A percentile compares a stretch with the other conserved stretches of the same genome.
phyloP scores from a whole-genome alignment of 1,284 basidiomycete species.

The Gymnopus androsaceus region DNA sequence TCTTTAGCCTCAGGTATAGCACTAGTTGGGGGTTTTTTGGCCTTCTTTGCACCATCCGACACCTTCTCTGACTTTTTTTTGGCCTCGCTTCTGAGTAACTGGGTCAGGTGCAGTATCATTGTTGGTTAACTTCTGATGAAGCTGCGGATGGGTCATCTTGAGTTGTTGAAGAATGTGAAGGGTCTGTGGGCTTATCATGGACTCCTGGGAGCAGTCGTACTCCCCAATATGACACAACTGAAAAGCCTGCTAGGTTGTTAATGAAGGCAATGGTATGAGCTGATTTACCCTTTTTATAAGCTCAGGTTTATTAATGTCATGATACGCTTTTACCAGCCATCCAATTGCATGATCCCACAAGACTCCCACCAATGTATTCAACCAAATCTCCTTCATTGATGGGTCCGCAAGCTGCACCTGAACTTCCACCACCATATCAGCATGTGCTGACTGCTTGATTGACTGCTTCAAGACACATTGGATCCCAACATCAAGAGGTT shows the following conservation, averaged over 20 bases:
- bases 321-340: slow-evolving; percentile 1
- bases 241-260: not conserved
- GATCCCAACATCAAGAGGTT: slow-evolving; percentile 7
- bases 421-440: slow-evolving; percentile 1
- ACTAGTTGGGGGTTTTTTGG: no score
- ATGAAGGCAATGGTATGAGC: not conserved
- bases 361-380: not conserved
- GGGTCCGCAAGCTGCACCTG: not conserved
- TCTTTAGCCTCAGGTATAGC: no score
- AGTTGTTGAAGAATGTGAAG: not conserved
- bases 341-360: not conserved
- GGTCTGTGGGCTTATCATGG: not conserved
- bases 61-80: not conserved
- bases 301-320: slow-evolving; percentile 5
- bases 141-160: not conserved
- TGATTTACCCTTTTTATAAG: slow-evolving; percentile 2
- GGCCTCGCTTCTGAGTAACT: not conserved
- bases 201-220: not conserved
- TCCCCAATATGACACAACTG: not conserved
- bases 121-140: not conserved
- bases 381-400: not conserved
- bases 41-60: not conserved
- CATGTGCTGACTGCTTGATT: not conserved
- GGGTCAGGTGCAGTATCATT: slow-evolving; percentile 4
- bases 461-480: slow-evolving; percentile 6